A percentile compares a stretch with the other conserved stretches of the same genome.
These are phyloP conservation scores for Cutaneotrichosporon sp. DNA, from an alignment of 1,284 basidiomycete genomes.

Conservation along the genomic window DNA sequence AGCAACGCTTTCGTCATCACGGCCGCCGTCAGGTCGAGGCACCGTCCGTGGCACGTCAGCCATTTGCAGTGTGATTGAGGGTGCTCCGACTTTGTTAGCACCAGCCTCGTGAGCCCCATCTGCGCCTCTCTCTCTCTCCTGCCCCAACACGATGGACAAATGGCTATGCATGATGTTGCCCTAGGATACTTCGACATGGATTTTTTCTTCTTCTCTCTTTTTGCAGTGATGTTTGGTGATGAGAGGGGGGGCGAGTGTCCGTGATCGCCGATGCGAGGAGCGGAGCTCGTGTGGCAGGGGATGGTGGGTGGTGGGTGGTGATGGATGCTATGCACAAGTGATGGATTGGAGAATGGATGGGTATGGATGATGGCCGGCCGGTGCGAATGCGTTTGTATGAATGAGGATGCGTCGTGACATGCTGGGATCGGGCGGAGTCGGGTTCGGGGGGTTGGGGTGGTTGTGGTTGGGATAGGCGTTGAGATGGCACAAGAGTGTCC, in stretches of 20 bases:
- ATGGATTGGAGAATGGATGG: slow-evolving; percentile 1
- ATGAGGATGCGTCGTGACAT: background rate
- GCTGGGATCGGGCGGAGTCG: background rate
- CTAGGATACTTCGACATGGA: background rate
- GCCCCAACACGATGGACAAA: background rate
- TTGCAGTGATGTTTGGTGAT: slow-evolving; percentile 1
- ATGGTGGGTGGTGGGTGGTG: background rate
- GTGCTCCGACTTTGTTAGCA: background rate
- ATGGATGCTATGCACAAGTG: slow-evolving; percentile 5
- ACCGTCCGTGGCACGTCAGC: background rate
- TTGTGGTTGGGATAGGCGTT: background rate
- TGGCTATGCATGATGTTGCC: slow-evolving; percentile 7
- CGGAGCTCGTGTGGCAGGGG: background rate
- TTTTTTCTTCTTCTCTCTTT: slow-evolving; percentile 4
- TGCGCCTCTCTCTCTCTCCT: background rate
- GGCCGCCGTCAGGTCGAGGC: background rate
- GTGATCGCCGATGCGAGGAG: background rate
- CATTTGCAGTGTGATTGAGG: background rate
- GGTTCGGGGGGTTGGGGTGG: background rate
- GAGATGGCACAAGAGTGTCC: background rate
- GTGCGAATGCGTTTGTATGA: background rate
- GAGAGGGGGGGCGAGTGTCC: slow-evolving; percentile 1
- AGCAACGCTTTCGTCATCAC: background rate
- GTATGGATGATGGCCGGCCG: background rate
- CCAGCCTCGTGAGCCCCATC: background rate